Conservation (phyloP, 768 basidiomycete species). For the Paxillus rubicundulus region DNA sequence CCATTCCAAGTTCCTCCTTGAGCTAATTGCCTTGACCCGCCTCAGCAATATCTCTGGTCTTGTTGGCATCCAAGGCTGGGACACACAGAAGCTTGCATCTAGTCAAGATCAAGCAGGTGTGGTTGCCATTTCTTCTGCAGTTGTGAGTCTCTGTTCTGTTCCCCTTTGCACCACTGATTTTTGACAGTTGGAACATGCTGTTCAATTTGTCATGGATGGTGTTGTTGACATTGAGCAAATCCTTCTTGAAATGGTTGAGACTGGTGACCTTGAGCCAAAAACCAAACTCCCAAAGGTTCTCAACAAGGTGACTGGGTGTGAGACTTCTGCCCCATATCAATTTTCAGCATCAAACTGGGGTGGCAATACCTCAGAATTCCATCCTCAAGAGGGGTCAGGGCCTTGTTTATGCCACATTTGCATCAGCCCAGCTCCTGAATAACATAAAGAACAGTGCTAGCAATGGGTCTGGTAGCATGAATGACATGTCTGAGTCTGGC, state of each 20-base stretch:
- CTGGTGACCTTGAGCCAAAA: background rate
- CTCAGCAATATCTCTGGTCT: background rate
- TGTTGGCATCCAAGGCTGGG: background rate
- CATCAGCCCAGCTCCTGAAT: too few relatives aligned
- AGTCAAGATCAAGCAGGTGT: background rate
- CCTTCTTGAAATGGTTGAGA: background rate
- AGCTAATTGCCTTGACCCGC: slow-evolving; percentile 1
- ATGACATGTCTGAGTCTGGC: too few relatives aligned
- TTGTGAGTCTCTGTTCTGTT: background rate
- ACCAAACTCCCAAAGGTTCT: slow-evolving; percentile 5
- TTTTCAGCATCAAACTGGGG: background rate
- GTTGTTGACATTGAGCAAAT: background rate
- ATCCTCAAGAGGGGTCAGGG: too few relatives aligned
- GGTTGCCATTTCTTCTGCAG: slow-evolving; percentile 1
- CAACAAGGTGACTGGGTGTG: slow-evolving; percentile 6
- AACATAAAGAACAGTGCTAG: too few relatives aligned
- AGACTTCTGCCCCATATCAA: background rate
- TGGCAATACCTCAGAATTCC: background rate
- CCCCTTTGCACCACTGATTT: background rate
- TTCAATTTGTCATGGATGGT: background rate
- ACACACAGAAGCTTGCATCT: background rate
- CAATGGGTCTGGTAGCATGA: too few relatives aligned
- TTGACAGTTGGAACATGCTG: slow-evolving; percentile 5
- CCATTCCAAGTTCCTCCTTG: slow-evolving; percentile 3
- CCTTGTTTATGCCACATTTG: too few relatives aligned